Evolutionary conservation across 768 basidiomycete species (phyloP).

Genomic region (Clitopilus passeckerianus): DNA sequence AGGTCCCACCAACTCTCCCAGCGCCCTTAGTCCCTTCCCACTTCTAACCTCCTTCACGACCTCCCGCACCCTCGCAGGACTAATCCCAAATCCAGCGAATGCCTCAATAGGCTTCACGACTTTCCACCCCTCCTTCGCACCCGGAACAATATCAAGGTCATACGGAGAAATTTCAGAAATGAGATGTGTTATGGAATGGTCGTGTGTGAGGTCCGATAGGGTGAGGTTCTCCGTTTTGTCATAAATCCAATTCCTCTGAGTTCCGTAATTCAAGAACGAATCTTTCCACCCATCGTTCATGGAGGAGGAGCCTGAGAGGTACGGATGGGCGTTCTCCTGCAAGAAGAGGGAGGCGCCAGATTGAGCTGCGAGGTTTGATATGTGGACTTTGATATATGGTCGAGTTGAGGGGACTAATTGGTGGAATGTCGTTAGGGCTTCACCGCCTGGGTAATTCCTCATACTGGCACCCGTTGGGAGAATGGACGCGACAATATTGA

Average conservation of each 20-base stretch:
- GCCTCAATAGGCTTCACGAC: neutral
- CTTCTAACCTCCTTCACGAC: neutral
- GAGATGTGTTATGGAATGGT: neutral
- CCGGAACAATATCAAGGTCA: neutral
- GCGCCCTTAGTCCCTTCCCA: neutral
- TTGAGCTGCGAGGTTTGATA: constrained; percentile 83
- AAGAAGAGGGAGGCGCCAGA: constrained; percentile 89
- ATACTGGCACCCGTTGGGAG: constrained; percentile 55
- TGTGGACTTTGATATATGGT: constrained; percentile 52
- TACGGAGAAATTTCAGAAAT: neutral
- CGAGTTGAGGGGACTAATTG: neutral
- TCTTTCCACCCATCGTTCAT: constrained; percentile 14
- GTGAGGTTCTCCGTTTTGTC: constrained; percentile 67
- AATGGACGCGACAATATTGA: constrained; percentile 50
- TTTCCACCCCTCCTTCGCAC: neutral
- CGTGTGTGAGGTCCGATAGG: neutral
- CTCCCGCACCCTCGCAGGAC: neutral
- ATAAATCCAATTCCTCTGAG: constrained; percentile 52
- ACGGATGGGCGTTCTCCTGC: constrained; percentile 43
- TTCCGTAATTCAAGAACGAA: constrained; percentile 29
- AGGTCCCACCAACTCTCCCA: neutral
- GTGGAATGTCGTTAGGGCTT: constrained; percentile 64
- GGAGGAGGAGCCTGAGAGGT: neutral
- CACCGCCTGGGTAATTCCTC: constrained; percentile 87
- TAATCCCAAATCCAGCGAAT: neutral